These are phyloP conservation scores for Penicillium steckii DNA, from an alignment of 495 filamentous ascomycete species.

Conservation along the genomic window DNA sequence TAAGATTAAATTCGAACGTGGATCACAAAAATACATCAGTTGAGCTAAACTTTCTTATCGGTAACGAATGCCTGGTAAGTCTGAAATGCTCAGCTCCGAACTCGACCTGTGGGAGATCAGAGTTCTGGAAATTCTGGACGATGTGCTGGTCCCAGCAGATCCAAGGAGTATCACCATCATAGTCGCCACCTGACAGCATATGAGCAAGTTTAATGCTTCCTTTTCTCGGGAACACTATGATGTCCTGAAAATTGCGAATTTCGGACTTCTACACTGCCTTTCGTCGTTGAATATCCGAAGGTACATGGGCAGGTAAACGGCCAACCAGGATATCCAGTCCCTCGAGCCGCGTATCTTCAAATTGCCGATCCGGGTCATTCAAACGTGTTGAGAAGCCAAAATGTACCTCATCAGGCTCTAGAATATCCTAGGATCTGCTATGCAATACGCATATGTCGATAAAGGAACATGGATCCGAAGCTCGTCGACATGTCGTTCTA, in stretches of 20 bases:
- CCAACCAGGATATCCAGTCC: constrained; percentile 79
- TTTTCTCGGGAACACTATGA: constrained; percentile 78
- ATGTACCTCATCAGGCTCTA: constrained; percentile 76
- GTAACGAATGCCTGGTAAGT: constrained; percentile 55
- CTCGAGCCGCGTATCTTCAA: constrained; percentile 59
- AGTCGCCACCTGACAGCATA: constrained; percentile 89
- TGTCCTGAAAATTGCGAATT: constrained; percentile 75
- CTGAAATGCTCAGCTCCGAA: constrained; percentile 53
- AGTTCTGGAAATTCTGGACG: constrained; percentile 73
- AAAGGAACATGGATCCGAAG: constrained; percentile 69
- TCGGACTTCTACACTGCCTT: constrained; percentile 63
- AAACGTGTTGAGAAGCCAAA: constrained; percentile 68
- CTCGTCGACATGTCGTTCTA: constrained; percentile 57
- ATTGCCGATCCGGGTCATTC: constrained; percentile 56
- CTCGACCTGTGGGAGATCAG: constrained; percentile 48
- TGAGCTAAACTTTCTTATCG: constrained; percentile 29
- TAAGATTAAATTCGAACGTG: constrained; percentile 65
- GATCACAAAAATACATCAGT: constrained; percentile 49
- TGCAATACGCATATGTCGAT: constrained; percentile 79
- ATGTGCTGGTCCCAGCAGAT: constrained; percentile 84
- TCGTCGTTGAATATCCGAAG: constrained; percentile 79
- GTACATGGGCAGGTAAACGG: constrained; percentile 76
- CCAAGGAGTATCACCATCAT: constrained; percentile 90
- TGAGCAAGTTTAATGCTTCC: constrained; percentile 71
- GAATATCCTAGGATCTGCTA: constrained; percentile 73